Evolutionary conservation across 2,329 filamentous ascomycete genomes (phyloP).

Genomic region (Neofusicoccum ribis): DNA sequence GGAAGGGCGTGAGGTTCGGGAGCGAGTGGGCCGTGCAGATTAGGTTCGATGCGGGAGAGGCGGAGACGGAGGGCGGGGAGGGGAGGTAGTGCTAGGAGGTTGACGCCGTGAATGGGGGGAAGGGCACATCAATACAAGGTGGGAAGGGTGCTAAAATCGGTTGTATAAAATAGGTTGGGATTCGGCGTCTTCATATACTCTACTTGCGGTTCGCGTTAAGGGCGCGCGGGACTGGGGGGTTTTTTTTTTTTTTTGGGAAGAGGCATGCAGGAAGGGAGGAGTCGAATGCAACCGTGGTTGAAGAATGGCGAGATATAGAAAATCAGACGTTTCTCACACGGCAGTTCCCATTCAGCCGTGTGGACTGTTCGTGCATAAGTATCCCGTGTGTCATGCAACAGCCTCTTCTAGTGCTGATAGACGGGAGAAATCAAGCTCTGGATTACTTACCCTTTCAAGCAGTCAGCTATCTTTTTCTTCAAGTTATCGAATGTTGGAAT

Average conservation of each 20-base stretch:
- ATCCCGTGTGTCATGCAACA: too few relatives aligned
- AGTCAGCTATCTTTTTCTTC: too few relatives aligned
- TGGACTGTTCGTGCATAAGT: too few relatives aligned
- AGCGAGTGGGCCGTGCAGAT: constrained; percentile 81
- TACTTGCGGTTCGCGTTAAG: background rate
- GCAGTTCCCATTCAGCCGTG: too few relatives aligned
- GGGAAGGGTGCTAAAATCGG: background rate
- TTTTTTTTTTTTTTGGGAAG: background rate
- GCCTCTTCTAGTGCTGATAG: too few relatives aligned
- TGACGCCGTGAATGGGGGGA: too few relatives aligned
- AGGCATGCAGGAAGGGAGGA: background rate
- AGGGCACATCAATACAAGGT: background rate
- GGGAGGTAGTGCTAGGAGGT: background rate
- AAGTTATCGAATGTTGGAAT: too few relatives aligned
- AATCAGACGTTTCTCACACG: too few relatives aligned
- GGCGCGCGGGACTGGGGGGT: background rate
- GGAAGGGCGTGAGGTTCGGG: constrained; percentile 86
- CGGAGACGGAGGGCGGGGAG: background rate
- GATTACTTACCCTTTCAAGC: too few relatives aligned
- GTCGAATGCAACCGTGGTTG: background rate
- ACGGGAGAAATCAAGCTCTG: too few relatives aligned
- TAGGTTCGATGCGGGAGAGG: constrained; percentile 34
- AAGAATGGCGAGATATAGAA: too few relatives aligned
- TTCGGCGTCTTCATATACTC: background rate
- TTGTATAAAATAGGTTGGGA: background rate